Percentiles rank a stretch among this genome's conserved stretches.
Evolutionary conservation across 768 basidiomycete species (phyloP).

Genomic region (Fomitopsis pulvina): DNA sequence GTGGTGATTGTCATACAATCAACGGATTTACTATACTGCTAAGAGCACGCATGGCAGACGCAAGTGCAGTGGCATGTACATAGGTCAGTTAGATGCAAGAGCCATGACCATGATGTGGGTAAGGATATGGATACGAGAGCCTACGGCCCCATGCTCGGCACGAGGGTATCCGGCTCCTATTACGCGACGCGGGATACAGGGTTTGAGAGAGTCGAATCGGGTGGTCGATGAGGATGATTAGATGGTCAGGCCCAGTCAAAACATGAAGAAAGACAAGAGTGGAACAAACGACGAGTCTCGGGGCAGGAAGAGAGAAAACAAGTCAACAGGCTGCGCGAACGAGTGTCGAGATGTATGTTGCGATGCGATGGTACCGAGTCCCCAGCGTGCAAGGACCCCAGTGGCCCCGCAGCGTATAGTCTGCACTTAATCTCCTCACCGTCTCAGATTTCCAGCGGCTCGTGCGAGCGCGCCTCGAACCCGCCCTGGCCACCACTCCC

Average conservation of each 20-base stretch:
- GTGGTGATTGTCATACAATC: slow-evolving; percentile 4
- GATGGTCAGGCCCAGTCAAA: background rate
- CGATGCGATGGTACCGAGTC: slow-evolving; percentile 10
- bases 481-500: slow-evolving; percentile 41
- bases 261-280: background rate
- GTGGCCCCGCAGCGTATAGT: background rate
- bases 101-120: background rate
- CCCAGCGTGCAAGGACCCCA: background rate
- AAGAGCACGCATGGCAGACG: slow-evolving; percentile 1
- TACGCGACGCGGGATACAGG: too few species aligned
- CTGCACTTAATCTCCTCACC: background rate
- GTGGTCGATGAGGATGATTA: background rate
- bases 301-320: too few species aligned
- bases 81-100: background rate
- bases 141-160: too few species aligned
- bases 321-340: background rate
- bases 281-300: too few species aligned
- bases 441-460: slow-evolving; percentile 73
- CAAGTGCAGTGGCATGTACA: slow-evolving; percentile 1
- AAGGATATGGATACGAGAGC: too few species aligned
- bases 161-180: too few species aligned
- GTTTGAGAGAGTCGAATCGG: background rate
- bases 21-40: slow-evolving; percentile 2
- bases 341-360: slow-evolving; percentile 16
- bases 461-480: slow-evolving; percentile 80